These are phyloP conservation scores for Chrysoporthe puriensis DNA, from an alignment of 2,329 filamentous ascomycete genomes.

Conservation along the genomic window DNA sequence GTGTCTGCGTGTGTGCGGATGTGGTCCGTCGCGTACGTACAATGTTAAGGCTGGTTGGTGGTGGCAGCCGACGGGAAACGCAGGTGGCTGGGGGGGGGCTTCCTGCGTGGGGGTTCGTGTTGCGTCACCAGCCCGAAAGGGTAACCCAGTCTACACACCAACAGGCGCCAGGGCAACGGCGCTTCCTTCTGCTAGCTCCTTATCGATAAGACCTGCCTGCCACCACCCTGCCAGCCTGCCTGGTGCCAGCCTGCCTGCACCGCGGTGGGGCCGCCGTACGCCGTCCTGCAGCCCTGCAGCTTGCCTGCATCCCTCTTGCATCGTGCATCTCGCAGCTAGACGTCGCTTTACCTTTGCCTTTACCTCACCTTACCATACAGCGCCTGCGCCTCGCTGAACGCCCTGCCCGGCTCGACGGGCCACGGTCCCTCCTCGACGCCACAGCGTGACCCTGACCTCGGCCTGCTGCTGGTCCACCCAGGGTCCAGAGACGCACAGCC, in stretches of 20 bases:
- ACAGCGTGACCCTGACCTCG: too few relatives aligned
- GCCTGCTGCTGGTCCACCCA: neutral
- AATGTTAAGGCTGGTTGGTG: neutral
- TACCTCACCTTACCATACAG: too few relatives aligned
- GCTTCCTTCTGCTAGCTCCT: neutral
- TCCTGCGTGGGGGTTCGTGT: neutral
- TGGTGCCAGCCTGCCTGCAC: too few relatives aligned
- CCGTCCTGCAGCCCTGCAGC: conserved; percentile 1
- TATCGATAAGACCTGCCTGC: conserved; percentile 4
- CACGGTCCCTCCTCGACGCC: neutral
- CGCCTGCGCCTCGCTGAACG: too few relatives aligned
- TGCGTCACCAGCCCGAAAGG: conserved; percentile 21
- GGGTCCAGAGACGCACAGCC: neutral
- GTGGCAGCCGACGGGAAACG: conserved; percentile 1
- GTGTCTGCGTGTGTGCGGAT: too few relatives aligned
- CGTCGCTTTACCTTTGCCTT: neutral
- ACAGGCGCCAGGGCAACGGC: conserved; percentile 24
- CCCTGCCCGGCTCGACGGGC: neutral
- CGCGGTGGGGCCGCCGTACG: neutral
- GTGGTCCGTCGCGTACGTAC: neutral
- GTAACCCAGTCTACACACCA: conserved; percentile 7
- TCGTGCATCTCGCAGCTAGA: neutral
- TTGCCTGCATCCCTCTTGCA: neutral
- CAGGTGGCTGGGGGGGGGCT: conserved; percentile 16
- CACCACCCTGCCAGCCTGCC: too few relatives aligned